Base-by-base conservation (phyloP, 192 early-diverging fungal genomes). In the Glomus cerebriforme region DNA sequence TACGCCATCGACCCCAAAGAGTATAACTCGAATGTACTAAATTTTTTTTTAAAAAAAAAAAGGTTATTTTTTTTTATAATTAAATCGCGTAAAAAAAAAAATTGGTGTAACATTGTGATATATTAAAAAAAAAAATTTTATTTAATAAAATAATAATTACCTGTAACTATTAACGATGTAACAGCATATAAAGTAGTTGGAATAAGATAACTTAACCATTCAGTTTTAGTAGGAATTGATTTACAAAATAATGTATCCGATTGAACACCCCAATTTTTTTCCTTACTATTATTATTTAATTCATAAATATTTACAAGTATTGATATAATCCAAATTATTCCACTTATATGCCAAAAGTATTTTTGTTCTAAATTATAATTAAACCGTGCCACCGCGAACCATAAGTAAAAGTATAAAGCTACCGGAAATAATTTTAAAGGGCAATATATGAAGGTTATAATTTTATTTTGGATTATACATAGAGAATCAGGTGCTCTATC, bases 381-480 rank as follows among this genome's bases (percentile, higher is more conserved):
- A 13, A 0, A 54, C 7, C 15, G 24, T 24, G 45, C 24, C 17
- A 26, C 39, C 24, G 69, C 34, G 35, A 45, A 73, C 71, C 71
- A 73, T 54, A 73, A 54, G 31, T 73, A 49, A 5, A 73, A 12
- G 22, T 24, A 19, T 22, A 73, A 54, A 8, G 24, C 12, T 2
- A 1, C 22, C 4, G 71, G 35, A 24, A 73, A 27, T 19, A 73
- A 54, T 58, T 73, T 17, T 27, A 73, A 45, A 19, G 71, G 71
- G 15, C 26, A 73, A 58, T 13, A 58, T 12, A 54, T 47, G 0
- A 73, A 73, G 0, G 12, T 3, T 15, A 27, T 7, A 54, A 73
- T 12, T 73, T 73, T 73, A 26, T 43, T 24, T 54, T 73, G 71
- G 26, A 73, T 31, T 49, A 73, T 58, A 29, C 71, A 73, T 32